Evolutionary conservation across 208 protist genomes (phyloP).

Genomic region (Crithidia thermophila): DNA sequence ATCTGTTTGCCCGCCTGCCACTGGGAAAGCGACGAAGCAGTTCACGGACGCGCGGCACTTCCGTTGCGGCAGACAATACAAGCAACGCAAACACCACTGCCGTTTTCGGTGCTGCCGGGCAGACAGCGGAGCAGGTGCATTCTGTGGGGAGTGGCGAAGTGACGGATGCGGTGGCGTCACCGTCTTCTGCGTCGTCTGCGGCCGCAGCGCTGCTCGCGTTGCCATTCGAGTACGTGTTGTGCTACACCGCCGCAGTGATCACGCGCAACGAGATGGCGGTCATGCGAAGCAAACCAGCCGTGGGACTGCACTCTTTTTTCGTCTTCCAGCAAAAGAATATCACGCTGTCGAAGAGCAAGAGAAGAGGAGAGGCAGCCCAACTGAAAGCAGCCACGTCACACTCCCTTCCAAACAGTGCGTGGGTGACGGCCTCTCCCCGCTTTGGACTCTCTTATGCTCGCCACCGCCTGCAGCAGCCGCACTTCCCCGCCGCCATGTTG

Average conservation of each 20-base stretch:
- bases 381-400: not conserved
- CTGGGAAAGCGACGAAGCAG: not conserved
- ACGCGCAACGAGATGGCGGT: slow-evolving; percentile 27
- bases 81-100: not conserved
- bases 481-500: slow-evolving; percentile 10
- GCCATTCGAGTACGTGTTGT: slow-evolving; percentile 27
- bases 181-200: not conserved
- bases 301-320: slow-evolving; percentile 38
- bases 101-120: no score
- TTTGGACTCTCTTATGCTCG: slow-evolving; percentile 27
- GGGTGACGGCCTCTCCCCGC: not conserved
- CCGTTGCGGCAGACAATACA: not conserved
- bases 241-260: slow-evolving; percentile 25
- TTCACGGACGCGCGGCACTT: not conserved
- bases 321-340: slow-evolving; percentile 15
- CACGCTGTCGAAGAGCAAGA: slow-evolving; percentile 1
- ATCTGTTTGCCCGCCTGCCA: slow-evolving; percentile 26
- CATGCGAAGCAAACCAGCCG: slow-evolving; percentile 24
- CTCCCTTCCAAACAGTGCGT: no score
- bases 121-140: no score
- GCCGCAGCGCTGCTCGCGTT: slow-evolving; percentile 13
- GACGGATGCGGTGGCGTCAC: no score
- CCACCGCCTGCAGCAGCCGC: slow-evolving; percentile 26
- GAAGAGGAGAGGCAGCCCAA: not conserved
- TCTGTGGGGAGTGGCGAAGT: no score